A percentile compares a stretch with the other conserved stretches of the same genome.
These are phyloP conservation scores for Comarum palustre DNA, from an alignment of 306 rosid species.

Conservation along the genomic window DNA sequence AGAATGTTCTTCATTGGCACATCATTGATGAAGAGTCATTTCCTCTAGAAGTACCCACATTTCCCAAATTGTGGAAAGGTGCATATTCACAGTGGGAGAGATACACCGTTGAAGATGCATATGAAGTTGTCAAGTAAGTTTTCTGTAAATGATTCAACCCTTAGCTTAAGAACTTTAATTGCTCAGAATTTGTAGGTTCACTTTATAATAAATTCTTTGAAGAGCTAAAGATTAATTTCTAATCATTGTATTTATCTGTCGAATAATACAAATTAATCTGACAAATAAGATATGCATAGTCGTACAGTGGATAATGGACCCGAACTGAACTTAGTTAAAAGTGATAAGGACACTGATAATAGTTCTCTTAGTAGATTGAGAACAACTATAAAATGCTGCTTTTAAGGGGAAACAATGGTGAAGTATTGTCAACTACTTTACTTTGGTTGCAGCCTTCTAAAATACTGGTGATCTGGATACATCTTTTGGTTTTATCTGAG, in stretches of 20 bases:
- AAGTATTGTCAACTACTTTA: background rate
- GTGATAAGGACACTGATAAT: background rate
- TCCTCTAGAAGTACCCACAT: slow-evolving; percentile 85
- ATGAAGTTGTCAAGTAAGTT: slow-evolving; percentile 82
- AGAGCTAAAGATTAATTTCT: slow-evolving; percentile 6
- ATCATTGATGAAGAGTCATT: slow-evolving; percentile 81
- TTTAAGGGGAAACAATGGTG: background rate
- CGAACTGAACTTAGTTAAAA: background rate
- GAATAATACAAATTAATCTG: background rate
- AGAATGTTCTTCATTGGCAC: slow-evolving; percentile 99
- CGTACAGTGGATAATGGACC: background rate
- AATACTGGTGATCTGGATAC: background rate
- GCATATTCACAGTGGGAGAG: slow-evolving; percentile 90
- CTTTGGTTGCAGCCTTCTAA: background rate
- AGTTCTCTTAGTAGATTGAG: background rate
- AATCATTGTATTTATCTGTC: background rate
- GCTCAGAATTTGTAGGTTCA: background rate
- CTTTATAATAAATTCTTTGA: background rate
- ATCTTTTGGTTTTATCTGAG: background rate
- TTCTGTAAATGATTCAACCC: slow-evolving; percentile 26
- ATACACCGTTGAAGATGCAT: slow-evolving; percentile 84
- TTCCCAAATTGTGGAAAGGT: slow-evolving; percentile 93
- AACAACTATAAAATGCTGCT: background rate
- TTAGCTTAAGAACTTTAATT: slow-evolving; percentile 18
- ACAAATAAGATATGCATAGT: background rate